Conservation (phyloP, 371 early-diverging fungal species). For the Syncephalastrum contaminatum region DNA sequence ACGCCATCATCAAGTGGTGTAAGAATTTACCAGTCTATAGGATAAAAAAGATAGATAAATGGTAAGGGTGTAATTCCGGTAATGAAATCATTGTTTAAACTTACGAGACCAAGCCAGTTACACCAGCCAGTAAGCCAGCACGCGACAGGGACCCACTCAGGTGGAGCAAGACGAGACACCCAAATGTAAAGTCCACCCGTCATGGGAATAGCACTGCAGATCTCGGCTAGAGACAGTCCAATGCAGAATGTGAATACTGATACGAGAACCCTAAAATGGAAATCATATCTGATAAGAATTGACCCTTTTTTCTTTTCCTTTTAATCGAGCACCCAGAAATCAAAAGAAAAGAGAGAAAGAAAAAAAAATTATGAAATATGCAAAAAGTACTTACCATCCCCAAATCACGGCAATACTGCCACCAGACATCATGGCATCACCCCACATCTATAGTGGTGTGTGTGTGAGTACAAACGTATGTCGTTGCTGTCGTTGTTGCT, state of each 20-base stretch:
- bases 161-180: constrained; percentile 56
- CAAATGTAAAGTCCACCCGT: constrained; percentile 64
- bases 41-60: neutral
- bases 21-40: constrained; percentile 20
- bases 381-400: constrained; percentile 49
- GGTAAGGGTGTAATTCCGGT: no score
- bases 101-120: constrained; percentile 59
- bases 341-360: no score
- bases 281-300: no score
- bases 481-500: neutral
- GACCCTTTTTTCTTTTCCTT: no score
- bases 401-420: constrained; percentile 70
- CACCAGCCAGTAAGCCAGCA: constrained; percentile 60
- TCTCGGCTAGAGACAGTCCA: constrained; percentile 72
- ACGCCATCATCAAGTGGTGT: neutral
- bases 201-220: constrained; percentile 70
- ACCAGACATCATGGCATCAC: constrained; percentile 62
- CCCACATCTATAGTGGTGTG: constrained; percentile 36
- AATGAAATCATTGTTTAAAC: neutral
- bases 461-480: neutral
- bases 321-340: no score
- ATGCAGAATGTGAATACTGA: constrained; percentile 62
- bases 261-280: constrained; percentile 34
- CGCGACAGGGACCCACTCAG: constrained; percentile 55
- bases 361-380: no score